Evolutionary conservation across 441 rosid species (phyloP).

Genomic region (Breynia disticha): DNA sequence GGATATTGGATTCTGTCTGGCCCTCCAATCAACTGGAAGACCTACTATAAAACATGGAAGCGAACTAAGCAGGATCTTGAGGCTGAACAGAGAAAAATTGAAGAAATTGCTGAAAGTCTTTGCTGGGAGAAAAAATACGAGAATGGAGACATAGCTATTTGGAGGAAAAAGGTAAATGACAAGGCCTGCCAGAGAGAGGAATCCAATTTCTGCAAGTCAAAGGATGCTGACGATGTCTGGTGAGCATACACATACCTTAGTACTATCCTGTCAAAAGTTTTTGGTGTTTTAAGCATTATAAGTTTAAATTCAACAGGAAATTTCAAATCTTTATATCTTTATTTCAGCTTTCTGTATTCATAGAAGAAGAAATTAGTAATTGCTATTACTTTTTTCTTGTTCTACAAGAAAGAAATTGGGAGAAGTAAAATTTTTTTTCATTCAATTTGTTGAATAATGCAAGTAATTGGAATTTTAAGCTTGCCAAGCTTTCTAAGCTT

Average conservation of each 20-base stretch:
- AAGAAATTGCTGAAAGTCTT: slow-evolving; percentile 64
- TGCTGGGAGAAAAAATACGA: slow-evolving; percentile 97
- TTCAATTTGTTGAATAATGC: too few species aligned
- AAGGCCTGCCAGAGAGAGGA: slow-evolving; percentile 44
- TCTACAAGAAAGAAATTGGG: too few species aligned
- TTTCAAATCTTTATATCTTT: too few species aligned
- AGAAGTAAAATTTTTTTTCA: too few species aligned
- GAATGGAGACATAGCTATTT: slow-evolving; percentile 78
- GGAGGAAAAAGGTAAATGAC: slow-evolving; percentile 51
- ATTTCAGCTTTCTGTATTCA: too few species aligned
- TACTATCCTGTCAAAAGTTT: too few species aligned
- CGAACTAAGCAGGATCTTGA: slow-evolving; percentile 57
- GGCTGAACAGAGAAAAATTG: slow-evolving; percentile 67
- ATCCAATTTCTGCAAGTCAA: slow-evolving; percentile 48
- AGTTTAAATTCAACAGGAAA: too few species aligned
- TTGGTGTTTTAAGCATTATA: too few species aligned
- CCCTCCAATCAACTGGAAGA: slow-evolving; percentile 91
- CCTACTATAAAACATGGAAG: slow-evolving; percentile 70
- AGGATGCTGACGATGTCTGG: slow-evolving; percentile 73
- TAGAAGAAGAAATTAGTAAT: too few species aligned
- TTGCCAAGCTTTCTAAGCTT: too few species aligned
- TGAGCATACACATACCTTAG: slow-evolving; percentile 22
- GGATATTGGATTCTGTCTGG: slow-evolving; percentile 92
- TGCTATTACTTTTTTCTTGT: too few species aligned
- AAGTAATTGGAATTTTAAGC: too few species aligned